Evolutionary conservation across 164 flowering plant genomes (phyloP).

Genomic region (Stephania cephalantha): DNA sequence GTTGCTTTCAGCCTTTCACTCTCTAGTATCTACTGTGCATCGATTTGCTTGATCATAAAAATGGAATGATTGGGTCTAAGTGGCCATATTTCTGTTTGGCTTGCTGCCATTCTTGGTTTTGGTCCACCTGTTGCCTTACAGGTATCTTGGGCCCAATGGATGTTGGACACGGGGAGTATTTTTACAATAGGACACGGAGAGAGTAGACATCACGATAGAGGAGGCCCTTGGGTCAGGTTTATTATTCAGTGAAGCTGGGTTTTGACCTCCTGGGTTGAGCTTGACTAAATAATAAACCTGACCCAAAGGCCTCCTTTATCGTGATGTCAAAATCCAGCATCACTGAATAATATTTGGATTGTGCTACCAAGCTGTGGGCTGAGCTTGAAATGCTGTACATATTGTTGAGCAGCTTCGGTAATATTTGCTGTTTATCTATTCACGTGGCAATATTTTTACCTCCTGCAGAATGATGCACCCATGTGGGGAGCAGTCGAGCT

Average conservation of each 20-base stretch:
- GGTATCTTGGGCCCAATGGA: conserved; percentile 1
- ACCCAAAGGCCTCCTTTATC: background rate
- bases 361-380: conserved; percentile 2
- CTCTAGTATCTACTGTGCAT: background rate
- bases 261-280: background rate
- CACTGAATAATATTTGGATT: background rate
- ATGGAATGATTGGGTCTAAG: background rate
- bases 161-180: background rate
- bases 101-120: background rate
- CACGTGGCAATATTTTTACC: background rate
- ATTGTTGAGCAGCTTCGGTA: background rate
- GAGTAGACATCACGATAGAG: background rate
- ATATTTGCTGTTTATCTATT: background rate
- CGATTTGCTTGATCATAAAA: background rate
- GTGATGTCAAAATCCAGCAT: background rate
- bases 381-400: background rate
- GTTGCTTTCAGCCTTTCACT: background rate
- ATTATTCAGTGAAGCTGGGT: background rate
- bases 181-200: no score
- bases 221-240: background rate
- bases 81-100: background rate
- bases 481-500: conserved; percentile 76
- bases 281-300: no score
- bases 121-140: background rate
- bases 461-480: conserved; percentile 77